phyloP scores from a whole-genome alignment of 1,284 basidiomycete genomes.

The Sanghuangporus baumii region DNA sequence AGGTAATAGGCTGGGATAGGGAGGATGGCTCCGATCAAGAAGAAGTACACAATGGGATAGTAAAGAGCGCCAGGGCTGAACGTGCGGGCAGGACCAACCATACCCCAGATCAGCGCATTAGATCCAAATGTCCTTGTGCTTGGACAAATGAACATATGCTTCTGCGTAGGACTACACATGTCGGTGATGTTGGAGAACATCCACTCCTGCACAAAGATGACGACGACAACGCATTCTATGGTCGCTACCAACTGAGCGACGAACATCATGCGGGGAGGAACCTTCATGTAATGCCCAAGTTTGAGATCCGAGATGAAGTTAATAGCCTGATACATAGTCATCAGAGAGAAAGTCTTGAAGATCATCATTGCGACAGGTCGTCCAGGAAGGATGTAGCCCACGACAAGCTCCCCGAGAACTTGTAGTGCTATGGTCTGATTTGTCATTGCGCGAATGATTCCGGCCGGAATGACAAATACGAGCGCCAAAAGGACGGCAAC shows the following conservation, averaged over 20 bases:
- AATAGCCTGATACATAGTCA: conserved; percentile 56
- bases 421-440: conserved; percentile 68
- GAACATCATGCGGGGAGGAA: conserved; percentile 69
- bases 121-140: conserved; percentile 61
- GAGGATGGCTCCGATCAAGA: conserved; percentile 65
- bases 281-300: conserved; percentile 73
- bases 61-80: conserved; percentile 63
- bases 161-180: conserved; percentile 59
- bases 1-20: conserved; percentile 81
- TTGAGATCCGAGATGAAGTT: conserved; percentile 62
- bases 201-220: conserved; percentile 63
- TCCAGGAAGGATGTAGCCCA: conserved; percentile 74
- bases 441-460: conserved; percentile 80
- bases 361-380: conserved; percentile 76
- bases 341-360: conserved; percentile 70
- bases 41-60: conserved; percentile 62
- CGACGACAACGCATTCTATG: conserved; percentile 53
- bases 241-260: conserved; percentile 62
- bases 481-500: conserved; percentile 50
- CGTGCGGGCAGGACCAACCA: conserved; percentile 65
- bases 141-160: conserved; percentile 62
- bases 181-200: conserved; percentile 68
- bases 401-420: conserved; percentile 72
- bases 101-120: conserved; percentile 75
- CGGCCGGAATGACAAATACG: conserved; percentile 60